These are phyloP conservation scores for Colletotrichum tabaci DNA, from an alignment of 2,329 filamentous ascomycete species.

Conservation along the genomic window DNA sequence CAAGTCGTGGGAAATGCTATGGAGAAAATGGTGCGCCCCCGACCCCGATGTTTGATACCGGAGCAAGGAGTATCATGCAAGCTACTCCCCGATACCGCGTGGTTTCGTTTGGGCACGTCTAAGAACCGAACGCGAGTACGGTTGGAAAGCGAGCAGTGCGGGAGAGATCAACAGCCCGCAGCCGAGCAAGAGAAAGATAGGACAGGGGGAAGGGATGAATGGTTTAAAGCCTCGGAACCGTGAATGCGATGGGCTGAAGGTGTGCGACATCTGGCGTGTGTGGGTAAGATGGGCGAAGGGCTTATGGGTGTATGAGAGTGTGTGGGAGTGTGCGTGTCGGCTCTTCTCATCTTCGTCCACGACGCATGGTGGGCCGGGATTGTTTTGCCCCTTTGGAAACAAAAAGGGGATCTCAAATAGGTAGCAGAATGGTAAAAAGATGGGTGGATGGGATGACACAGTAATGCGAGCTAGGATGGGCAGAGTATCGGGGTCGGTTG, in stretches of 20 bases:
- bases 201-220: conserved; percentile 6
- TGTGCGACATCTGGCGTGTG: conserved; percentile 23
- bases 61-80: neutral
- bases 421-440: conserved; percentile 23
- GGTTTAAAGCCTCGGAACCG: conserved; percentile 14
- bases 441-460: conserved; percentile 32
- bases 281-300: conserved; percentile 17
- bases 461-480: conserved; percentile 25
- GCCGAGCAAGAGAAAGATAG: neutral
- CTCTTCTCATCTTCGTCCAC: neutral
- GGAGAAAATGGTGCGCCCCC: neutral
- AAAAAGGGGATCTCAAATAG: conserved; percentile 26
- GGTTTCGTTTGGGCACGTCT: neutral
- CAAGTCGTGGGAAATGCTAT: neutral
- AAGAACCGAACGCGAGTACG: conserved; percentile 38
- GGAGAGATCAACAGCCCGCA: conserved; percentile 20
- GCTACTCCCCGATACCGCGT: neutral
- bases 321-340: neutral
- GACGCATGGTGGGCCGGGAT: conserved; percentile 13
- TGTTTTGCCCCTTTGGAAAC: conserved; percentile 35
- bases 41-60: neutral
- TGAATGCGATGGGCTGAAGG: conserved; percentile 5
- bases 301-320: neutral
- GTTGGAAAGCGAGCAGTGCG: neutral
- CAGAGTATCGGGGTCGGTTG: neutral